Percentiles rank a stretch among this genome's conserved stretches.
Evolutionary conservation across 106 monocot genomes (phyloP).

Genomic region (Vanilla planifolia): DNA sequence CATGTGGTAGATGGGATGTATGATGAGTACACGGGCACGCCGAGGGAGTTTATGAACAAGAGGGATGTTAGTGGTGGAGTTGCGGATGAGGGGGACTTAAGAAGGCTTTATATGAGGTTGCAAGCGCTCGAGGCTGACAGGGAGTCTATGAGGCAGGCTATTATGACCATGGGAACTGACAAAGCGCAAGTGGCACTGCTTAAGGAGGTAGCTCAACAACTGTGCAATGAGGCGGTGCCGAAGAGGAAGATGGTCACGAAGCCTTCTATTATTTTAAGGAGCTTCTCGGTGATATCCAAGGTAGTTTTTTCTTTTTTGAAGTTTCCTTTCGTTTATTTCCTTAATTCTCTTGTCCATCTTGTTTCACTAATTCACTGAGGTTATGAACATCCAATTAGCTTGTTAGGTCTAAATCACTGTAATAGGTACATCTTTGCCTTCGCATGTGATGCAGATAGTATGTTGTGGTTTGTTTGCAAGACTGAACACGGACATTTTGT

Average conservation of each 20-base stretch:
- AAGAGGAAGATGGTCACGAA: slow-evolving; percentile 14
- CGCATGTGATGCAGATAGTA: too few relatives aligned
- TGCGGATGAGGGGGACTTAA: slow-evolving; percentile 18
- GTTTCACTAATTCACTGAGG: too few relatives aligned
- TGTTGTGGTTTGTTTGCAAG: too few relatives aligned
- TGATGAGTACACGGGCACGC: slow-evolving; percentile 7
- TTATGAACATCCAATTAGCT: too few relatives aligned
- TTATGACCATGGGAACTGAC: slow-evolving; percentile 21
- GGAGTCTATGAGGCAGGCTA: slow-evolving; percentile 24
- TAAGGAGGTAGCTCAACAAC: slow-evolving; percentile 25
- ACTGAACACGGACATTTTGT: too few relatives aligned
- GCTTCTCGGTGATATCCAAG: slow-evolving; percentile 17
- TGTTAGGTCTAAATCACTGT: too few relatives aligned
- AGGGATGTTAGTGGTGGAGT: slow-evolving; percentile 2
- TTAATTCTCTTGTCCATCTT: too few relatives aligned
- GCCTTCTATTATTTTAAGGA: slow-evolving; percentile 6
- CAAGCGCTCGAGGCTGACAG: slow-evolving; percentile 30
- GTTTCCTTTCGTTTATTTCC: not conserved
- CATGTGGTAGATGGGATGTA: slow-evolving; percentile 16
- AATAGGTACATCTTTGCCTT: too few relatives aligned
- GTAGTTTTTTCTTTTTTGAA: slow-evolving; percentile 14
- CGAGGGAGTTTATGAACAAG: slow-evolving; percentile 7
- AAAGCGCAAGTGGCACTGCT: slow-evolving; percentile 18
- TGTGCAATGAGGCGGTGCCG: slow-evolving; percentile 14
- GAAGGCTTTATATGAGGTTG: slow-evolving; percentile 22